Base-by-base conservation (phyloP, 2,329 filamentous ascomycete species). In the Penicillium sp. region DNA sequence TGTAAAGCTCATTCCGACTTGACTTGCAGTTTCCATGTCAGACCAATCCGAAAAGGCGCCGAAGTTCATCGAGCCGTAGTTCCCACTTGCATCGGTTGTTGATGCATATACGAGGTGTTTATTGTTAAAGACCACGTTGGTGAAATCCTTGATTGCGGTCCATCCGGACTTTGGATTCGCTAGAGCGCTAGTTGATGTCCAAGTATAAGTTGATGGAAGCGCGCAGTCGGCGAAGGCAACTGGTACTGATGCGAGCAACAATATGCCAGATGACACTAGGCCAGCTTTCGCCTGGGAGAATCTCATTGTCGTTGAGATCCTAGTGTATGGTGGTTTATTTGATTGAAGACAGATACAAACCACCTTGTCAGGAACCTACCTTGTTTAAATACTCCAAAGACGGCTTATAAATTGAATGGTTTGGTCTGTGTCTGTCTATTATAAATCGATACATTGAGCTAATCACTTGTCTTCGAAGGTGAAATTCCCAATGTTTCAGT, bases 71-170 rank as follows among this genome's bases (percentile, higher is more conserved):
- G 85, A 87, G 61, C 84, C 83, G 63, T 80, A 88, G 56, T 49
- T 75, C 2, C 74, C 68, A 1, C 75, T 75, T 0, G 67, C 64
- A 63, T 81, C 75, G 63, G 80, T 76, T 58, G 69, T 78, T 1
- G 84, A 81, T 2, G 75, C 85, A 66, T 88, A 89, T 3, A 88
- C 85, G 7, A 88, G 78, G 60, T 87, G 78, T 70, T 86, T 69
- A 54, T 80, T 82, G 35, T 88, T 83, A 76, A 84, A 84, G 1
- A 74, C 68, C 21, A 80, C 80, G 53, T 70, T 67, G 25, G 82
- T 86, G 73, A 88, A 88, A 72, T 89, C 86, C 67, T 89, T 89
- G 65, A 89, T 77, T 4, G 84, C 76, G 2, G 73, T 76, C 82
- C 81, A 85, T 19, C 83, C 83, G 1, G 73, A 74, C 63, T 80